Evolutionary conservation across 495 filamentous ascomycete genomes (phyloP), one percentile per base, ranked within the genome.

Genomic region (Niebla homalea): DNA sequence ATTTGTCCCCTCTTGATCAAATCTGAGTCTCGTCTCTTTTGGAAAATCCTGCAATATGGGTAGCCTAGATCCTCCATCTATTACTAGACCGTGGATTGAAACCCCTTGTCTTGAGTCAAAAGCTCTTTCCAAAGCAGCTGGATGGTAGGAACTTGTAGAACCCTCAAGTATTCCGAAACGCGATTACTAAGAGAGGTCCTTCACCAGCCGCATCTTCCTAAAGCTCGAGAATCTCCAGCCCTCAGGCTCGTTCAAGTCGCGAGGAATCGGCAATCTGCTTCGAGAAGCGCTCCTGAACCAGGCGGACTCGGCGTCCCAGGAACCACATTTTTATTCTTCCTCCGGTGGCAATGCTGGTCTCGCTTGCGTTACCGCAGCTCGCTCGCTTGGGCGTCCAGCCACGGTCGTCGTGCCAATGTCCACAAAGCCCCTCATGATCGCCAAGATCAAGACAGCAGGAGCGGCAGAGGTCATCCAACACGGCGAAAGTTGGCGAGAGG

Each of bases 201-300:
- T 22, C 12, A 16, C 16, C 53, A 83, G 80, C 61, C 73, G 78
- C 52, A 78, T 97, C 67, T 89, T 83, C 66, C 81, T 98, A 58
- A 98, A 98, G 63, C 80, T 96, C 49, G 90, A 98, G 52, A 86
- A 86, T 65, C 78, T 90, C 58, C 90, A 98, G 58, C 90, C 92
- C 4, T 84, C 85, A 4, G 89, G 87, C 41, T 93, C 88, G 10
- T 98, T 96, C 80, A 98, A 96, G 66, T 94, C 89, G 26, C 81
- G 87, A 60, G 90, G 85, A 16, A 79, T 96, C 54, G 90, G 89
- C 54, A 78, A 85, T 64, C 76, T 89, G 60, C 80, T 90, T 67
- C 76, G 81, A 40, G 71, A 67, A 14, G 66, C 76, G 51, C 70
- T 81, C 51, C 66, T 53, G 63, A 67, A 67, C 15, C 66, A 66